Conservation (phyloP, 73 alveolate genomes). For the Paramecium tetraurelia region DNA sequence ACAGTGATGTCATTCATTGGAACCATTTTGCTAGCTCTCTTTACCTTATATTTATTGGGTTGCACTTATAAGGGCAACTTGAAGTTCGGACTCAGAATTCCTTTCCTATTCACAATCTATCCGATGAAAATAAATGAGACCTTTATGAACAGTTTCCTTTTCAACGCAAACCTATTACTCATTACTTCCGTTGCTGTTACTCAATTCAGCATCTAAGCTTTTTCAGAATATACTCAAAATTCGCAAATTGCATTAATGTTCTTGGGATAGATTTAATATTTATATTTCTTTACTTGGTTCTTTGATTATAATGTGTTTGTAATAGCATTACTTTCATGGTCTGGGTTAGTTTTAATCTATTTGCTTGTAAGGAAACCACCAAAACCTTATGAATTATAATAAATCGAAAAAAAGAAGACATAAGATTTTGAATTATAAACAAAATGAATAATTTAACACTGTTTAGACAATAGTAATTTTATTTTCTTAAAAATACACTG, state of each 20-base stretch:
- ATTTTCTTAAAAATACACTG: neutral
- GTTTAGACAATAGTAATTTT: neutral
- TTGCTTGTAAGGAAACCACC: slow-evolving; percentile 53
- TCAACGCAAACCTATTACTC: slow-evolving; percentile 70
- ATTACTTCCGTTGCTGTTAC: slow-evolving; percentile 82
- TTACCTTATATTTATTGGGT: slow-evolving; percentile 72
- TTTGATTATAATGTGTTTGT: slow-evolving; percentile 71
- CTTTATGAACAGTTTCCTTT: slow-evolving; percentile 78
- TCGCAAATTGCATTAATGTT: slow-evolving; percentile 75
- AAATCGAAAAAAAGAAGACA: slow-evolving; percentile 5
- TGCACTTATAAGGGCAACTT: slow-evolving; percentile 81
- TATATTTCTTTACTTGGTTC: slow-evolving; percentile 76
- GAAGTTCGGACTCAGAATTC: slow-evolving; percentile 77
- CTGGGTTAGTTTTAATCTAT: slow-evolving; percentile 45
- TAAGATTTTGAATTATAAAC: neutral
- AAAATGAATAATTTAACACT: neutral
- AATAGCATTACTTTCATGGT: slow-evolving; percentile 43
- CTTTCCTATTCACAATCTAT: slow-evolving; percentile 71
- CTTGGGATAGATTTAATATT: slow-evolving; percentile 72
- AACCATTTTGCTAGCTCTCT: slow-evolving; percentile 64
- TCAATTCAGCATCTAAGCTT: slow-evolving; percentile 70
- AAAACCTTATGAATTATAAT: slow-evolving; percentile 15
- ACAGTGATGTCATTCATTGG: slow-evolving; percentile 75
- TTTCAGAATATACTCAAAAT: slow-evolving; percentile 72
- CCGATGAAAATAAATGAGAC: slow-evolving; percentile 84